Conservation (phyloP, 768 basidiomycete genomes). For the Boletus edulis region DNA sequence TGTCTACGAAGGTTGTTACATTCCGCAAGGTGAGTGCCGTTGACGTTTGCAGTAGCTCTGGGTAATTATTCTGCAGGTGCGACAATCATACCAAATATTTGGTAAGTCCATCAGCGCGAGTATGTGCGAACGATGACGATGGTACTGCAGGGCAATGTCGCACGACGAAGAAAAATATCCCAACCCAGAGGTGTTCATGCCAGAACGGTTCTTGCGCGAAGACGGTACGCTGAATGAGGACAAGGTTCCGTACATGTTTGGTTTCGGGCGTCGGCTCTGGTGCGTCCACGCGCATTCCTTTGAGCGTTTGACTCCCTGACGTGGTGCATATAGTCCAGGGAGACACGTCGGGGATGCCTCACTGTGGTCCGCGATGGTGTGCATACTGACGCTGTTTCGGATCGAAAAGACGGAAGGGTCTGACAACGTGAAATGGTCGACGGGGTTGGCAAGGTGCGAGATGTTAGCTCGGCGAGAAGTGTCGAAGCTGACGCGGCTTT, state of each 20-base stretch:
- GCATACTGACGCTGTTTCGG: conserved; percentile 34
- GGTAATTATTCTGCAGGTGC: conserved; percentile 4
- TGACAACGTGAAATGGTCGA: conserved; percentile 18
- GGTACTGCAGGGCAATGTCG: conserved; percentile 28
- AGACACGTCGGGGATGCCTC: conserved; percentile 41
- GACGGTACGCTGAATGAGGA: conserved; percentile 28
- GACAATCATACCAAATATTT: conserved; percentile 18
- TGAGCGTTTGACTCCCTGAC: neutral
- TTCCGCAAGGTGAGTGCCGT: conserved; percentile 46
- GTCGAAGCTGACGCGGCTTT: neutral
- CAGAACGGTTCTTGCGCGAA: conserved; percentile 33
- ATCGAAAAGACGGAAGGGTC: conserved; percentile 24
- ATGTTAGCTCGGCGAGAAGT: neutral
- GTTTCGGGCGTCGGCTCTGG: conserved; percentile 31
- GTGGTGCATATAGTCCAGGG: conserved; percentile 24
- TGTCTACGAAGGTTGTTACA: conserved; percentile 47
- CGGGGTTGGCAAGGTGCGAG: conserved; percentile 12
- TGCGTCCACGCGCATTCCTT: conserved; percentile 3
- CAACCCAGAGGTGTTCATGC: conserved; percentile 34
- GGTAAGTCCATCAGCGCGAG: conserved; percentile 4
- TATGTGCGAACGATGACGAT: neutral
- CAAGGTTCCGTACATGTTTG: conserved; percentile 11
- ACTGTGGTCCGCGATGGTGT: conserved; percentile 35
- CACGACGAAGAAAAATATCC: conserved; percentile 34
- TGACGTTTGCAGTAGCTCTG: too few species aligned